These are phyloP conservation scores for Lactifluus echinatus DNA, from an alignment of 768 basidiomycete genomes.

Conservation along the genomic window DNA sequence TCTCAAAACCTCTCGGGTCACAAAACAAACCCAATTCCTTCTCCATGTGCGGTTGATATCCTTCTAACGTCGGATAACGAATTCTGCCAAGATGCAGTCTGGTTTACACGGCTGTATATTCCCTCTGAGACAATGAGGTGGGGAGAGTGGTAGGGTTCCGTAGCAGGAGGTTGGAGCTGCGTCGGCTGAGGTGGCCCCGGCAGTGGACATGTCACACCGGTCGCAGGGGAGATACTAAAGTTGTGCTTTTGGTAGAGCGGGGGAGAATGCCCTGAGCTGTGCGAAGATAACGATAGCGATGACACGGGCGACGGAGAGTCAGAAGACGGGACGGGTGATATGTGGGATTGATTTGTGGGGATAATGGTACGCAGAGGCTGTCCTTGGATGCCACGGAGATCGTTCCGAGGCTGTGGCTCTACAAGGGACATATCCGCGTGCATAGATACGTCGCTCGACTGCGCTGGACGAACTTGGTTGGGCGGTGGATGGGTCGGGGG, in stretches of 20 bases:
- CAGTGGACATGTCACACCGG: not conserved
- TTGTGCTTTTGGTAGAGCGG: conserved; percentile 11
- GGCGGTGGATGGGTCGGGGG: conserved; percentile 20
- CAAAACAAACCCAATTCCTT: conserved; percentile 4
- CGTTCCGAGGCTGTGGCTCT: conserved; percentile 5
- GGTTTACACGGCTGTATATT: not conserved
- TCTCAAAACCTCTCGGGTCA: not conserved
- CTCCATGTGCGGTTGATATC: not conserved
- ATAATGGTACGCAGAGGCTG: not conserved
- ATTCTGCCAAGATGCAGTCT: conserved; percentile 9
- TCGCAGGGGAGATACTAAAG: not conserved
- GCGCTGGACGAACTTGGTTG: not conserved
- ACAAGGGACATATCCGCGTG: conserved; percentile 2
- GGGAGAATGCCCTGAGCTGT: conserved; percentile 17
- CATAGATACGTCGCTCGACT: not conserved
- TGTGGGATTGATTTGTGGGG: not conserved
- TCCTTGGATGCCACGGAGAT: not conserved
- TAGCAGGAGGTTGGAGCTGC: not conserved
- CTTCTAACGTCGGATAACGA: conserved; percentile 1
- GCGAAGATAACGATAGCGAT: conserved; percentile 17
- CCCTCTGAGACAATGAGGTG: not conserved
- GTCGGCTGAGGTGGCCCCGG: conserved; percentile 4
- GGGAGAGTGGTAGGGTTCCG: conserved; percentile 3
- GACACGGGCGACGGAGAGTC: conserved; percentile 20
- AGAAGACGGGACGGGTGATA: conserved; percentile 6